Base-by-base conservation (phyloP, 23 red algal species). In the Gracilaria caudata region DNA sequence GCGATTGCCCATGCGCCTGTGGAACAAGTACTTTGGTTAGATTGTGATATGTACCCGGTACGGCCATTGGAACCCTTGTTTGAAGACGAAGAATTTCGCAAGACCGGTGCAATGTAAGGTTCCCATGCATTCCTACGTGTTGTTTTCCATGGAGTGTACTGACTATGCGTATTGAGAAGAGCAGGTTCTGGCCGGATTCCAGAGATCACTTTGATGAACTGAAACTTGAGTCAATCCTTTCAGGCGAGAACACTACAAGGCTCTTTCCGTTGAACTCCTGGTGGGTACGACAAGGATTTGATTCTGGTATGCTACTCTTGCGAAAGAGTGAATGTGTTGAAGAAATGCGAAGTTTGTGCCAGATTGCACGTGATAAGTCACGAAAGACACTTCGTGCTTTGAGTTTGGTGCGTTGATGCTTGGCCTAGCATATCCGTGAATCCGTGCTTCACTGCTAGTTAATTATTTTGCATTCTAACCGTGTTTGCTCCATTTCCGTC, bases 231-330 rank as follows among this genome's bases (percentile, higher is more conserved):
- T 28, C 83, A 58, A 64, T 87, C n/a, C 30, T 87, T 16, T 36
- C 35, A 46, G 19, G n/a, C 21, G 51, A 74, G 30, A 45, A 29
- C 6, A 56, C 34, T 25, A 30, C 25, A 39, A 78, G 40, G 19
- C 30, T 77, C 20, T 87, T 87, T 77, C 68, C 83, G 23, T 30
- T 77, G 49, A 32, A 87, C 13, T 64, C 83, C 23, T 87, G 83
- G 83, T 87, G 83, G 83, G 83, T 87, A 21, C 65, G 68, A 40
- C 83, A 87, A 46, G 83, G 83, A 33, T 87, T 87, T 76, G 83
- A 87, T 58, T 87, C 83, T 55, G 83, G 83, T 36, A 77, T 87
- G 45, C 46, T 87, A 25, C 51, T 87, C 8, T 24, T 87, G 20
- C 65, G 73, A 17, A 53, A 68, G 24, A 58, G 53, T 37, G 12